A percentile compares a stretch with the other conserved stretches of the same genome.
Conservation (phyloP, 2,329 filamentous ascomycete species). For the Cladosporium sp. region DNA sequence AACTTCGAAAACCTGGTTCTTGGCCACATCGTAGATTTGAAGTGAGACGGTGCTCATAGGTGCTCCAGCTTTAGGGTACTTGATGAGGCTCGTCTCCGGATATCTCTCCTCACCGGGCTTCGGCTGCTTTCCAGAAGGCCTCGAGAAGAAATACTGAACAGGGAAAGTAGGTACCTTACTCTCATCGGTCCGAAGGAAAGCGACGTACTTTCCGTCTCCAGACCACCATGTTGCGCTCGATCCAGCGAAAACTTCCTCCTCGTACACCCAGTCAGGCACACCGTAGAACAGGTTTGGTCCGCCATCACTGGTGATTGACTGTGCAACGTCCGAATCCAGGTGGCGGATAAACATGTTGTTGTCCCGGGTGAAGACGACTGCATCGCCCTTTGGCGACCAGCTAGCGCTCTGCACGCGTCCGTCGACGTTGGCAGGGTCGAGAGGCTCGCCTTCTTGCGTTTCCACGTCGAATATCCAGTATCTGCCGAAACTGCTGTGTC, state of each 20-base stretch:
- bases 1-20: constrained; percentile 74
- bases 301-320: constrained; percentile 80
- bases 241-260: constrained; percentile 75
- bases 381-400: constrained; percentile 85
- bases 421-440: constrained; percentile 65
- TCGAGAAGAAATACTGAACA: constrained; percentile 85
- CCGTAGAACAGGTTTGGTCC: constrained; percentile 90
- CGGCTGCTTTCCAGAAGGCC: constrained; percentile 71
- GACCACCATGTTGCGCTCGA: constrained; percentile 96
- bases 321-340: constrained; percentile 55
- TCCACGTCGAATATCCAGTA: constrained; percentile 94
- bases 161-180: constrained; percentile 87
- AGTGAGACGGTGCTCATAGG: constrained; percentile 89
- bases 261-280: constrained; percentile 96
- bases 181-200: constrained; percentile 92
- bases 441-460: constrained; percentile 69
- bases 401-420: constrained; percentile 75
- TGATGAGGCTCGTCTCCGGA: constrained; percentile 85
- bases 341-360: constrained; percentile 88
- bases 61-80: constrained; percentile 93
- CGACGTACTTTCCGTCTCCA: constrained; percentile 79
- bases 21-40: constrained; percentile 80
- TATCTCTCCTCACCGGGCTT: constrained; percentile 75
- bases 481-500: constrained; percentile 78
- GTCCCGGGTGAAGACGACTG: constrained; percentile 80